Base-by-base conservation (phyloP, 2,329 filamentous ascomycete species). In the Paecilomyces sp. region DNA sequence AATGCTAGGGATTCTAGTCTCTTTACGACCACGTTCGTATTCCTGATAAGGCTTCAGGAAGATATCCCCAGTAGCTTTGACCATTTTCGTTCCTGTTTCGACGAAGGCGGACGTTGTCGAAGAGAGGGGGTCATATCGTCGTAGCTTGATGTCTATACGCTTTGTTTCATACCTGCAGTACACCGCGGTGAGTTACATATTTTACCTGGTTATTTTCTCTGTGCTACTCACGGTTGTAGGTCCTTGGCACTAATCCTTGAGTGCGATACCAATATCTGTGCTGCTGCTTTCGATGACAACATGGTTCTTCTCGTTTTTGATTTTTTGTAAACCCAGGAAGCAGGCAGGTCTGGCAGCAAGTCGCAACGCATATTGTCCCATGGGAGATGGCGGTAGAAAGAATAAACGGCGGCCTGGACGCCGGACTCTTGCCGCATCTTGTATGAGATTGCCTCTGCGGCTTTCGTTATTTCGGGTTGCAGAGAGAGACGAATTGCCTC, bases 401-500 rank as follows among this genome's bases (percentile, higher is more conserved):
- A 77, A 41, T 75, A 68, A 2, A 76, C 79, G 1, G 78, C 79
- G 2, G 67, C 61, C 13, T 74, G 61, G 9, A 74, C 74, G 1
- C 80, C 80, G 1, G 68, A 68, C 62, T 83, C 80, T 4, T 61
- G 58, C 8, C 71, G 69, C 68, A 82, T 82, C 36, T 70, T 76
- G 0, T 25, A 15, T 2, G 31, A 67, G 11, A 82, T 69, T 1
- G 69, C 69, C 2, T 70, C 64, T 0, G 80, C 80, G 5, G 72
- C 69, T 4, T 64, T 63, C 13, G 67, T 64, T 13, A 73, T 75
- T 47, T 75, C 68, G 0, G 73, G 67, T 3, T 70, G 75, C 0
- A 82, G 69, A 56, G 77, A 79, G 57, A 72, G 76, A 3, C 62
- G 66, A 51, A 83, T 83, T 4, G 78, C 80, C 1, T 74, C 72